Percentiles rank a stretch among this genome's conserved stretches.
Evolutionary conservation across 2,329 filamentous ascomycete genomes (phyloP).

Genomic region (Pseudogymnoascus sp.): DNA sequence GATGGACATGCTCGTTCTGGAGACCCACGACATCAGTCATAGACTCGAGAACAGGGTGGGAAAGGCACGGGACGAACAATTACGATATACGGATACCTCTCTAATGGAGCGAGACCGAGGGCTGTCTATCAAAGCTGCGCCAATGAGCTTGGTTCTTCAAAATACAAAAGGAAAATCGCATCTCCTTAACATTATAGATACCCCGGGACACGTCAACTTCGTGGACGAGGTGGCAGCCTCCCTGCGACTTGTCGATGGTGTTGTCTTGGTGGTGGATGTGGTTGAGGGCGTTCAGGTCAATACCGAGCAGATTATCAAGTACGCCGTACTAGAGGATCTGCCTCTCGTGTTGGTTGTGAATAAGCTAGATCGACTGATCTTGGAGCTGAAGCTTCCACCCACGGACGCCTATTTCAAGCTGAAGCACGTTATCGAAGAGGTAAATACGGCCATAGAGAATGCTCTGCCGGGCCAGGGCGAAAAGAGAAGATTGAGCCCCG

Average conservation of each 20-base stretch:
- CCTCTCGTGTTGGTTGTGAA: conserved; percentile 88
- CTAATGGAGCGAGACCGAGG: conserved; percentile 82
- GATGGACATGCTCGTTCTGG: conserved; percentile 94
- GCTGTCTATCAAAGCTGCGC: conserved; percentile 82
- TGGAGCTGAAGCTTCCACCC: conserved; percentile 89
- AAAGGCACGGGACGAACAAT: conserved; percentile 74
- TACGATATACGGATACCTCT: conserved; percentile 91
- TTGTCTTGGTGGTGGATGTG: conserved; percentile 89
- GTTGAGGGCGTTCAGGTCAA: conserved; percentile 99
- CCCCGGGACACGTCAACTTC: conserved; percentile 96
- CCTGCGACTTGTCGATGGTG: conserved; percentile 78
- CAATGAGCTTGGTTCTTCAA: conserved; percentile 88
- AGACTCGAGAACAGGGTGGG: conserved; percentile 74
- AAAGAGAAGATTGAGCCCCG: conserved; percentile 74
- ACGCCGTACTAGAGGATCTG: conserved; percentile 82
- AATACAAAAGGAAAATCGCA: conserved; percentile 90
- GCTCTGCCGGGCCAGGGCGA: conserved; percentile 74
- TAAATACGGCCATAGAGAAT: conserved; percentile 91
- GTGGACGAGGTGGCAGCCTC: conserved; percentile 92
- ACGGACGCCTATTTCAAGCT: conserved; percentile 98
- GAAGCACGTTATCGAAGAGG: conserved; percentile 96
- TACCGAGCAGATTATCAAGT: conserved; percentile 94
- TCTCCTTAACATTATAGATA: conserved; percentile 89
- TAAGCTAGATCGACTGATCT: conserved; percentile 91
- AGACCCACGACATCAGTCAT: conserved; percentile 82